phyloP scores from a whole-genome alignment of 2,329 filamentous ascomycete species.

The Hymenoscyphus salicellus region DNA sequence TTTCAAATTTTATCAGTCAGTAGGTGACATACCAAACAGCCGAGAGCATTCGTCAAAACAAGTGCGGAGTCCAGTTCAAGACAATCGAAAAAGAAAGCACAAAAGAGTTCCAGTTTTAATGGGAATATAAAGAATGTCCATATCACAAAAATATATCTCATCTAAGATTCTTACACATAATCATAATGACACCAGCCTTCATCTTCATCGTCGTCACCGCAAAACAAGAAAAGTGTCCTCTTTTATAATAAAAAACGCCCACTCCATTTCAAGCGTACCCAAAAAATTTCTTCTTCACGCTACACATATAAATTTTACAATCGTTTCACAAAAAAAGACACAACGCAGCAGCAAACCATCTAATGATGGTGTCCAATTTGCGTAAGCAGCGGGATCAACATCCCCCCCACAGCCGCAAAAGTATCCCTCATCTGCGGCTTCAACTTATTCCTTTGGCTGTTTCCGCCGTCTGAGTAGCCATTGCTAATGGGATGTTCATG shows the following conservation, averaged over 20 bases:
- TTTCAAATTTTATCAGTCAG: no score
- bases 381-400: conserved; percentile 74
- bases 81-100: no score
- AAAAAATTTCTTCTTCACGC: not conserved
- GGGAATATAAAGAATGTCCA: no score
- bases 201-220: no score
- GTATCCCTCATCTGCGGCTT: conserved; percentile 66
- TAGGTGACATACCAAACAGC: no score
- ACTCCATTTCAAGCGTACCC: not conserved
- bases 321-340: not conserved
- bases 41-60: no score
- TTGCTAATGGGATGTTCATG: conserved; percentile 46
- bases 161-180: no score
- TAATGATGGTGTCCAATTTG: conserved; percentile 73
- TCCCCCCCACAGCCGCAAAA: conserved; percentile 68
- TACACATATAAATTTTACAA: conserved; percentile 1
- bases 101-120: no score
- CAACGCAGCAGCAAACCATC: conserved; percentile 14
- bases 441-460: conserved; percentile 49
- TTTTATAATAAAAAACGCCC: not conserved
- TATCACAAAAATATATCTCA: no score
- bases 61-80: no score
- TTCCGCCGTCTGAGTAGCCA: conserved; percentile 51
- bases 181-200: no score
- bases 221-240: no score